Conservation (phyloP, 352 stramenopile genomes). For the Phytopythium oedochilum region DNA sequence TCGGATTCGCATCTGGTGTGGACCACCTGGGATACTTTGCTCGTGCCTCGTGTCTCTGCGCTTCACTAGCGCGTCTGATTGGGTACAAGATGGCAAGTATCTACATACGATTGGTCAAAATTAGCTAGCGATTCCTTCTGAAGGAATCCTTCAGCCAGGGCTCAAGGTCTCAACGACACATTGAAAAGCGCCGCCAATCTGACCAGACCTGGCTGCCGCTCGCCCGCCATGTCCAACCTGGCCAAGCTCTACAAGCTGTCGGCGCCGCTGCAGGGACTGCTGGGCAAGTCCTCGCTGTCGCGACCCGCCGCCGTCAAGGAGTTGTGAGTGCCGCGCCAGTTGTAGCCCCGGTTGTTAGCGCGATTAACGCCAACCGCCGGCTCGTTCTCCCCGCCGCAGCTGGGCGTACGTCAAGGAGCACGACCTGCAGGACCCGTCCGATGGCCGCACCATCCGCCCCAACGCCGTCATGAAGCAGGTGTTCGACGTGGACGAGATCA, state of each 20-base stretch:
- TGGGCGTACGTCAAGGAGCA: constrained; percentile 78
- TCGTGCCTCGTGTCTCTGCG: constrained; percentile 3
- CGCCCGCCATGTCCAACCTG: not conserved
- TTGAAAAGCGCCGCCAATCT: not conserved
- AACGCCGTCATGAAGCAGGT: constrained; percentile 65
- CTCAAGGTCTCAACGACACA: no score
- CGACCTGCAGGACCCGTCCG: constrained; percentile 62
- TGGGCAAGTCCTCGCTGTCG: constrained; percentile 69
- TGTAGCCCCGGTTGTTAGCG: no score
- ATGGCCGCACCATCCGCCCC: constrained; percentile 65
- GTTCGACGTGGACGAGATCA: constrained; percentile 62
- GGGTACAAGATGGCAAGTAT: not conserved
- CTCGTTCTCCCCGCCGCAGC: constrained; percentile 12
- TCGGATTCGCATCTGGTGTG: no score
- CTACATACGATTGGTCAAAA: not conserved
- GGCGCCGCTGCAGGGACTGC: constrained; percentile 43
- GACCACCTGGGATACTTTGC: no score
- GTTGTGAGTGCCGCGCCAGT: constrained; percentile 46
- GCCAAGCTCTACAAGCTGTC: constrained; percentile 61
- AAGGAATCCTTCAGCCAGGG: no score
- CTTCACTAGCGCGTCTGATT: not conserved
- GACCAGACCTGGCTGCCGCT: no score
- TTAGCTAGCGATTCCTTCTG: no score
- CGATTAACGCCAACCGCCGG: not conserved
- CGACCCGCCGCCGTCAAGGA: constrained; percentile 67